Conservation (phyloP, 768 basidiomycete species). For the Russula ochroleuca region DNA sequence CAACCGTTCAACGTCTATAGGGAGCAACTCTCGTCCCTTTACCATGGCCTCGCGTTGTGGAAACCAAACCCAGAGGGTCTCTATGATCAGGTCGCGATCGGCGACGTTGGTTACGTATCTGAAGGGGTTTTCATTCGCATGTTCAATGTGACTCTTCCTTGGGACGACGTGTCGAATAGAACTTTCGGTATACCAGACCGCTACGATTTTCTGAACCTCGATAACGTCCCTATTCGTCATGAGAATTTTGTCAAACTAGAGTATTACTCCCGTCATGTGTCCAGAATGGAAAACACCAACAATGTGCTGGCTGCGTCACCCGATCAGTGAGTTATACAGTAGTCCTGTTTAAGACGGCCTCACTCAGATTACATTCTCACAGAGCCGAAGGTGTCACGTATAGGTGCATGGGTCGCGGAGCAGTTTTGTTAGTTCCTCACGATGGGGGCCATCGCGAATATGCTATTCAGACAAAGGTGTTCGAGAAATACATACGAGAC, state of each 20-base stretch:
- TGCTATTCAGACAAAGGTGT: not conserved
- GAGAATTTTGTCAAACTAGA: not conserved
- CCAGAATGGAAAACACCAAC: not conserved
- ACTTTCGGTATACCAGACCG: not conserved
- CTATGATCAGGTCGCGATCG: conserved; percentile 22
- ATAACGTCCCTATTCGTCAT: not conserved
- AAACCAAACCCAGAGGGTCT: conserved; percentile 20
- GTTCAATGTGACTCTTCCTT: conserved; percentile 20
- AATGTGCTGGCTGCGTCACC: not conserved
- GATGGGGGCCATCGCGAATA: not conserved
- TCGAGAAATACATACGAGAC: not conserved
- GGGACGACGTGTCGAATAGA: not conserved
- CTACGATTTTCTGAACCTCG: not conserved
- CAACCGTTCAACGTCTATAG: conserved; percentile 14
- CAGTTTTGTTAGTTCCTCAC: not conserved
- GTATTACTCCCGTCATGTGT: conserved; percentile 1
- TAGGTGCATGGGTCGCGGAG: not conserved
- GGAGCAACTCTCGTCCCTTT: conserved; percentile 10
- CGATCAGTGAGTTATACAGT: not conserved
- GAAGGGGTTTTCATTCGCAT: conserved; percentile 22
- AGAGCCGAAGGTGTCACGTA: not conserved
- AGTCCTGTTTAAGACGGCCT: not conserved
- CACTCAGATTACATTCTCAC: not conserved
- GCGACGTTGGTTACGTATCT: conserved; percentile 26
- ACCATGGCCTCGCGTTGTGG: conserved; percentile 21